Percentiles rank a stretch among this genome's conserved stretches.
These are phyloP conservation scores for Avena atlantica DNA, from an alignment of 176 grass and related monocot species.

Conservation along the genomic window DNA sequence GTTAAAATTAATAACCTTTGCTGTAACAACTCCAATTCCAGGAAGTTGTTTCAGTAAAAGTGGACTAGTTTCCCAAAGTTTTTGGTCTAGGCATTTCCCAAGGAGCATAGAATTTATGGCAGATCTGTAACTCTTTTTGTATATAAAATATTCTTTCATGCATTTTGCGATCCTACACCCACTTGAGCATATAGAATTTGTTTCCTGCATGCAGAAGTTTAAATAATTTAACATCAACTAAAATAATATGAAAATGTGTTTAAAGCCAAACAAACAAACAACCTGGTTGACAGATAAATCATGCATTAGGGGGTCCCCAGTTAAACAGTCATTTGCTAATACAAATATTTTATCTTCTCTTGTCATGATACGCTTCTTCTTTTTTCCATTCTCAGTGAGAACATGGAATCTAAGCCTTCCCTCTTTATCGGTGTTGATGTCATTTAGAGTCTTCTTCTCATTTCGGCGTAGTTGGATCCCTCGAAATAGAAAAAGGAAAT, in stretches of 20 bases:
- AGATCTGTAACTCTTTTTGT: constrained; percentile 86
- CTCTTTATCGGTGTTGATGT: constrained; percentile 87
- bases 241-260: constrained; percentile 24
- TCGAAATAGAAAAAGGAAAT: constrained; percentile 48
- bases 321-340: constrained; percentile 87
- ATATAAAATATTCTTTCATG: constrained; percentile 91
- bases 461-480: constrained; percentile 98
- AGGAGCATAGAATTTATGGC: constrained; percentile 78
- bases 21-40: constrained; percentile 96
- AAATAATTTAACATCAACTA: constrained; percentile 35
- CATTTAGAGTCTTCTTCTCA: constrained; percentile 90
- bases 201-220: constrained; percentile 63
- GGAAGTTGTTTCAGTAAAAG: constrained; percentile 90
- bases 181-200: constrained; percentile 81
- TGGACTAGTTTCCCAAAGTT: constrained; percentile 83
- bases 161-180: constrained; percentile 93
- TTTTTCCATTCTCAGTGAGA: constrained; percentile 73
- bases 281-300: constrained; percentile 93
- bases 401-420: constrained; percentile 85
- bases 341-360: constrained; percentile 98
- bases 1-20: constrained; percentile 65
- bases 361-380: constrained; percentile 87
- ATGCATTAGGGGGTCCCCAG: constrained; percentile 82
- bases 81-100: constrained; percentile 83
- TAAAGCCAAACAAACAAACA: constrained; percentile 33